Conservation (phyloP, 1,284 basidiomycete genomes). For the Meira nashicola region DNA sequence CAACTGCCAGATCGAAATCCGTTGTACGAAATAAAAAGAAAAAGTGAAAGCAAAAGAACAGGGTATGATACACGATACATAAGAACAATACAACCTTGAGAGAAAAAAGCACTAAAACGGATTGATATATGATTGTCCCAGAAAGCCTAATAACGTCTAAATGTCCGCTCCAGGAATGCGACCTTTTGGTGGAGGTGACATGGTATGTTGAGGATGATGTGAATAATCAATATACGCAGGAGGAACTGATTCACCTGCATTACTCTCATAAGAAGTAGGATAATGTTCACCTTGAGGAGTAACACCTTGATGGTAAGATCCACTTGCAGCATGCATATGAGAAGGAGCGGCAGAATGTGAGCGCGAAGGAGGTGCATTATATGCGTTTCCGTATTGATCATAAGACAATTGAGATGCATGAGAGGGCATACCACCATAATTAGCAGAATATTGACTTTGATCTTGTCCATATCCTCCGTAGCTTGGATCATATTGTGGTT, state of each 20-base stretch:
- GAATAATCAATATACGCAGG: background rate
- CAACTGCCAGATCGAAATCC: too few relatives aligned
- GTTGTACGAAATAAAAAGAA: too few relatives aligned
- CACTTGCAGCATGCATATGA: background rate
- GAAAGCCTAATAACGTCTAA: too few relatives aligned
- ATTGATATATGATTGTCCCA: too few relatives aligned
- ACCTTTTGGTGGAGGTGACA: too few relatives aligned
- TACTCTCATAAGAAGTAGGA: background rate
- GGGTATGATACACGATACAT: background rate
- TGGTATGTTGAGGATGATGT: too few relatives aligned
- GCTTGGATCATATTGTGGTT: background rate
- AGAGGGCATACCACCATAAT: background rate
- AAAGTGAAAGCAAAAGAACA: background rate
- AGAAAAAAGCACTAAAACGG: too few relatives aligned
- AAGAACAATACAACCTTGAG: too few relatives aligned
- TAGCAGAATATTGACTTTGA: background rate
- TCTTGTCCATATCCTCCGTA: slow-evolving; percentile 1
- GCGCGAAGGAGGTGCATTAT: background rate
- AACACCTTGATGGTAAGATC: too few relatives aligned
- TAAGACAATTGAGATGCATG: background rate
- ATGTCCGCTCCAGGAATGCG: too few relatives aligned
- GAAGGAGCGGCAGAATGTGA: background rate
- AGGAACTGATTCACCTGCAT: background rate
- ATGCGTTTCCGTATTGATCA: background rate
- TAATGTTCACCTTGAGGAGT: background rate